Conservation (phyloP, 352 stramenopile genomes). For the Globisporangium rhizosaccharum region DNA sequence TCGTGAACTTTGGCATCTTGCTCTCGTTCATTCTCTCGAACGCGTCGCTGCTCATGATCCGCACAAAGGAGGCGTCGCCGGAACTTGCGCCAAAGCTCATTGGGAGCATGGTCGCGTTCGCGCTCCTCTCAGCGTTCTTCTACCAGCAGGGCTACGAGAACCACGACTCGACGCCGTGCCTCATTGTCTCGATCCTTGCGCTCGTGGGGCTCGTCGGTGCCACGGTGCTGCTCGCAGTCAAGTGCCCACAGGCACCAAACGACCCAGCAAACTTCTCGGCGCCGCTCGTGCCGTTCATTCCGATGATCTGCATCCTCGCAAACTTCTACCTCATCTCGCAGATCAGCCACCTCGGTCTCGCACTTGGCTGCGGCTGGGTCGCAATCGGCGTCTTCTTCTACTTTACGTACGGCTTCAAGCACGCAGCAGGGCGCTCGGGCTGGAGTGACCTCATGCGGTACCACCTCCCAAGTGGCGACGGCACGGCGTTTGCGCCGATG, state of each 20-base stretch:
- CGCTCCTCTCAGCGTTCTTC: constrained; percentile 36
- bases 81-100: constrained; percentile 27
- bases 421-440: constrained; percentile 32
- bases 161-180: constrained; percentile 23
- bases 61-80: constrained; percentile 48
- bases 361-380: constrained; percentile 40
- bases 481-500: too few species aligned
- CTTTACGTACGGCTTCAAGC: constrained; percentile 47
- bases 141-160: constrained; percentile 57
- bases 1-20: constrained; percentile 83
- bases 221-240: constrained; percentile 34
- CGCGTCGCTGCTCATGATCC: constrained; percentile 51
- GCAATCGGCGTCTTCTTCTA: constrained; percentile 37
- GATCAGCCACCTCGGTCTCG: constrained; percentile 29
- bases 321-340: constrained; percentile 68
- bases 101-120: constrained; percentile 25
- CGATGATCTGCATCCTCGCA: constrained; percentile 41
- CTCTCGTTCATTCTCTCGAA: constrained; percentile 84
- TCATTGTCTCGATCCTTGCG: constrained; percentile 30
- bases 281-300: constrained; percentile 56
- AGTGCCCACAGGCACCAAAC: constrained; percentile 38
- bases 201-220: constrained; percentile 30
- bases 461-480: too few species aligned
- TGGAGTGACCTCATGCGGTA: constrained; percentile 34
- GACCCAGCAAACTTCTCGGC: constrained; percentile 28